Conservation (phyloP, 192 early-diverging fungal genomes). For the Haplosporangium gracile region DNA sequence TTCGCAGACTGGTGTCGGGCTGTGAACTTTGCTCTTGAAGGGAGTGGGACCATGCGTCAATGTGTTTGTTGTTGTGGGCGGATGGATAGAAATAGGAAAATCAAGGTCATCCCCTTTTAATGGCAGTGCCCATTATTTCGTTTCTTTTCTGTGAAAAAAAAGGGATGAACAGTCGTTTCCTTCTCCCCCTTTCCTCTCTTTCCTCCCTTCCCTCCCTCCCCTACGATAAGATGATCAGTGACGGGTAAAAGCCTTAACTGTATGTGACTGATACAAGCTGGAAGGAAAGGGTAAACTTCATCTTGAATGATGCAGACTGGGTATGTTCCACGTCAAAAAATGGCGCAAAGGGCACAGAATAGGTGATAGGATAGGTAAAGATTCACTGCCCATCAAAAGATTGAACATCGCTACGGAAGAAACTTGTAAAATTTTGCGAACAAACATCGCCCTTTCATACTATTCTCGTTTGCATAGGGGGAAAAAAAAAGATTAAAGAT, state of each 20-base stretch:
- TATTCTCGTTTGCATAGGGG: not conserved
- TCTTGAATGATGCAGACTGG: not conserved
- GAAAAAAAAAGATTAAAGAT: not conserved
- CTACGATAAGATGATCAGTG: no score
- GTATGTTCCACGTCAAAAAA: no score
- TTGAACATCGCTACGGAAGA: not conserved
- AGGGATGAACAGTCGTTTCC: no score
- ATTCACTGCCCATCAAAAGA: not conserved
- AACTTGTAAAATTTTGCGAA: not conserved
- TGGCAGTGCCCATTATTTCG: not conserved
- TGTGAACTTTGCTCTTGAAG: not conserved
- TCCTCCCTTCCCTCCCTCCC: no score
- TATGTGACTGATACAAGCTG: no score
- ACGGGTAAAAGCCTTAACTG: no score
- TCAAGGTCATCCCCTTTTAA: not conserved
- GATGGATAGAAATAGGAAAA: not conserved
- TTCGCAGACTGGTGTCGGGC: not conserved
- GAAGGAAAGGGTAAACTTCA: not conserved
- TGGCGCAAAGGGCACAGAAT: no score
- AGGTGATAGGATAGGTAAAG: not conserved
- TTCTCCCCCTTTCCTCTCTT: no score
- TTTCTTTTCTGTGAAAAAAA: no score
- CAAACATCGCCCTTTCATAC: not conserved
- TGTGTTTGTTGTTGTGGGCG: not conserved
- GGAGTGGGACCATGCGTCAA: no score